Evolutionary conservation across 2,329 filamentous ascomycete genomes (phyloP).

Genomic region (Zopfia rhizophila): DNA sequence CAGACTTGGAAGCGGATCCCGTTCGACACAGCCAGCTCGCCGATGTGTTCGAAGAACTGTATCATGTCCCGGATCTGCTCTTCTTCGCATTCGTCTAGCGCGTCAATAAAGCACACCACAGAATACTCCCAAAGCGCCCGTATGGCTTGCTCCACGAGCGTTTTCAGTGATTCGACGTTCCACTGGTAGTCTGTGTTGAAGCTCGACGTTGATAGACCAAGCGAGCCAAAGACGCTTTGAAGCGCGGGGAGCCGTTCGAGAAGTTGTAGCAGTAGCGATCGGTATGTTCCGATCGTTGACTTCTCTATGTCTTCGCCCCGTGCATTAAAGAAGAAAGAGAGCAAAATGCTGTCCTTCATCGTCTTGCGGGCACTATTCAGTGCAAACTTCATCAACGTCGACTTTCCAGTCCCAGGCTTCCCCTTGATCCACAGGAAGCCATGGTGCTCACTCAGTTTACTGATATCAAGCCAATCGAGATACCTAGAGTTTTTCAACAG

Average conservation of each 20-base stretch:
- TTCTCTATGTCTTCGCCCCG: conserved; percentile 33
- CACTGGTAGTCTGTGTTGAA: conserved; percentile 20
- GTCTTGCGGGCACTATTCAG: conserved; percentile 12
- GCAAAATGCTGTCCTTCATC: conserved; percentile 13
- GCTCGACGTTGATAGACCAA: conserved; percentile 10
- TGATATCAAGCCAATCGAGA: conserved; percentile 50
- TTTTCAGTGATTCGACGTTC: conserved; percentile 22
- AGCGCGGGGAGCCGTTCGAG: conserved; percentile 25
- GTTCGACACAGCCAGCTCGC: conserved; percentile 31
- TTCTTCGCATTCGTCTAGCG: conserved; percentile 62
- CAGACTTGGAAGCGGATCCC: conserved; percentile 46
- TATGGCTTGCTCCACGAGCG: conserved; percentile 31
- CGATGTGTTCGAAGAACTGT: conserved; percentile 54
- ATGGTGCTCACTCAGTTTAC: conserved; percentile 38
- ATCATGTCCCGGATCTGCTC: conserved; percentile 57
- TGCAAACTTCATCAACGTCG: conserved; percentile 53
- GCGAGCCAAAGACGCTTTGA: conserved; percentile 17
- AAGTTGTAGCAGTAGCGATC: conserved; percentile 38
- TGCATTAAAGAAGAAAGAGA: conserved; percentile 42
- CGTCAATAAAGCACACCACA: conserved; percentile 51
- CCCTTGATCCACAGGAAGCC: conserved; percentile 62
- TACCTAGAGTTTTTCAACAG: conserved; percentile 49
- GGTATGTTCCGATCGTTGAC: conserved; percentile 34
- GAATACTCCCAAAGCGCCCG: conserved; percentile 17
- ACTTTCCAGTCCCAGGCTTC: conserved; percentile 53